phyloP scores from a whole-genome alignment of 257 asterid species.

The Lycium barbarum region DNA sequence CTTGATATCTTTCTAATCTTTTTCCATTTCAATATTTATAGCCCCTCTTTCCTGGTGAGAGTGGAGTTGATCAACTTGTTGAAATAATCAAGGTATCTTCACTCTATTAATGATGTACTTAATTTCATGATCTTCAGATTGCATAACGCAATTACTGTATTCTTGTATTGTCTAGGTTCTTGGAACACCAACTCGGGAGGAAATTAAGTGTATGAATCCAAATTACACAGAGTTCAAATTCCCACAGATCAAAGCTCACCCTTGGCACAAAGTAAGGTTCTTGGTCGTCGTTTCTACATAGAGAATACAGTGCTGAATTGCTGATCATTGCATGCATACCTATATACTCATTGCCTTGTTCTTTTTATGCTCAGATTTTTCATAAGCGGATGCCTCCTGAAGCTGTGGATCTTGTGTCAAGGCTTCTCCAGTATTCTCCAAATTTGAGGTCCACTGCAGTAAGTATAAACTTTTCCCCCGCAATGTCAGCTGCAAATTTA shows the following conservation, averaged over 20 bases:
- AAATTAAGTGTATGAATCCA: slow-evolving; percentile 84
- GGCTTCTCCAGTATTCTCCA: slow-evolving; percentile 79
- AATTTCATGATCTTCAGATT: background rate
- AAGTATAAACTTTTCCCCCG: slow-evolving; percentile 36
- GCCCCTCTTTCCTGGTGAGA: slow-evolving; percentile 46
- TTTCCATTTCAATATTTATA: background rate
- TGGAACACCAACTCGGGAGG: slow-evolving; percentile 86
- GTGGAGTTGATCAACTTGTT: slow-evolving; percentile 43
- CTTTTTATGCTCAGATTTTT: slow-evolving; percentile 53
- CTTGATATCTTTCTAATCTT: slow-evolving; percentile 25
- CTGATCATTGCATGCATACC: background rate
- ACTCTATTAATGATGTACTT: background rate
- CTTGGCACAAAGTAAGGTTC: slow-evolving; percentile 74
- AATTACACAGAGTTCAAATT: slow-evolving; percentile 77
- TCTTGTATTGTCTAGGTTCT: slow-evolving; percentile 51
- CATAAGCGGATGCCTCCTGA: slow-evolving; percentile 80
- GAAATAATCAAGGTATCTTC: slow-evolving; percentile 42
- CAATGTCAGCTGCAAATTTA: slow-evolving; percentile 6
- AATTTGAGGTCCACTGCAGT: slow-evolving; percentile 76
- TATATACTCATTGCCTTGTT: background rate
- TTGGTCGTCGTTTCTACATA: slow-evolving; percentile 17
- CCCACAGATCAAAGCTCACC: slow-evolving; percentile 81
- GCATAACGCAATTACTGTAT: slow-evolving; percentile 16
- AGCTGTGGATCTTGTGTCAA: slow-evolving; percentile 75
- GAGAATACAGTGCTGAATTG: background rate